Evolutionary conservation across 768 basidiomycete genomes (phyloP).

Genomic region (Nidularia pulvinata): DNA sequence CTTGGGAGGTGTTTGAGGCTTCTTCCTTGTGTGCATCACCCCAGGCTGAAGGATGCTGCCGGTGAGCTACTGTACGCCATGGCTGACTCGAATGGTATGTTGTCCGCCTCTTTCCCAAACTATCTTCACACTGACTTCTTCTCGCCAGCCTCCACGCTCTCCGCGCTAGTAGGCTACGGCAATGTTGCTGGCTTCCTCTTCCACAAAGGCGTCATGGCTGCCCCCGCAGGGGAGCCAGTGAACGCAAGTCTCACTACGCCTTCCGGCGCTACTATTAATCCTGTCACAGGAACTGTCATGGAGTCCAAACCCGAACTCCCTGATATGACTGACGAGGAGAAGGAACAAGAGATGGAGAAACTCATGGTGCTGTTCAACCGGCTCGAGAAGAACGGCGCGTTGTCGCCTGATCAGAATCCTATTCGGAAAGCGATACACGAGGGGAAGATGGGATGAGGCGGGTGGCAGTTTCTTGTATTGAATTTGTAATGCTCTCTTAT

Average conservation of each 20-base stretch:
- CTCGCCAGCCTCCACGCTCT: constrained; percentile 58
- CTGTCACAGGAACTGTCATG: constrained; percentile 80
- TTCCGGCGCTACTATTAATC: constrained; percentile 60
- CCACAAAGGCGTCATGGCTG: constrained; percentile 80
- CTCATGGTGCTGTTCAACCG: constrained; percentile 92
- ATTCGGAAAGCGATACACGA: constrained; percentile 67
- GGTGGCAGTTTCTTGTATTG: too few relatives aligned
- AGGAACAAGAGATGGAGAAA: constrained; percentile 90
- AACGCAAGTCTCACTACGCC: constrained; percentile 29
- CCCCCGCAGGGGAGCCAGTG: constrained; percentile 39
- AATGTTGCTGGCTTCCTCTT: constrained; percentile 95
- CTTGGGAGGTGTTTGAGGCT: constrained; percentile 83
- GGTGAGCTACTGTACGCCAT: constrained; percentile 89
- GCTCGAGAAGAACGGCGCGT: constrained; percentile 73
- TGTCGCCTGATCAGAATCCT: constrained; percentile 68
- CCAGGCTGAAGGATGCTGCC: constrained; percentile 68
- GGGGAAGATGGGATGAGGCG: constrained; percentile 15
- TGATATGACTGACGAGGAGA: constrained; percentile 94
- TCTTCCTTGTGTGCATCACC: constrained; percentile 72
- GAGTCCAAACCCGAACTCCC: constrained; percentile 32
- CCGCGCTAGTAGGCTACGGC: constrained; percentile 89
- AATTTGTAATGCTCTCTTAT: too few relatives aligned
- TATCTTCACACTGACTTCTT: not conserved
- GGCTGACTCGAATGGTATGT: constrained; percentile 70
- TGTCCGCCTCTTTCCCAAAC: not conserved